Percentiles rank a stretch among this genome's conserved stretches.
phyloP scores from a whole-genome alignment of 768 basidiomycete genomes.

The Suillus subaureus region DNA sequence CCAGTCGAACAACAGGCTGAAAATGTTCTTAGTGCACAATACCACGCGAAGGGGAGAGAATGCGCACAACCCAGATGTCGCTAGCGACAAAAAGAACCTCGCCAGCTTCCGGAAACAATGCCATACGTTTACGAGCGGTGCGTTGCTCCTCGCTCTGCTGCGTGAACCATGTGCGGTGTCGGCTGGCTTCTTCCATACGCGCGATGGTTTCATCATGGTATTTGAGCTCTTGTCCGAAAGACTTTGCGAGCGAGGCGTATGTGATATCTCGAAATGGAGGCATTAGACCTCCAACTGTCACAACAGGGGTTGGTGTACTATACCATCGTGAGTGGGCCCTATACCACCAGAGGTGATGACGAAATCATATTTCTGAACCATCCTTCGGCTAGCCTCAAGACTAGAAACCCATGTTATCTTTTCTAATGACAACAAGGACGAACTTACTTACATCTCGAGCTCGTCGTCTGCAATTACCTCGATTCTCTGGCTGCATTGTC shows the following conservation, averaged over 20 bases:
- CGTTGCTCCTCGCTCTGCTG: slow-evolving; percentile 75
- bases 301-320: slow-evolving; percentile 15
- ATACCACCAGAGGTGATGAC: slow-evolving; percentile 93
- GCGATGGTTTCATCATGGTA: slow-evolving; percentile 78
- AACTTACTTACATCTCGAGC: slow-evolving; percentile 64
- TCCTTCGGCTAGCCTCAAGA: slow-evolving; percentile 79
- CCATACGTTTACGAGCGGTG: slow-evolving; percentile 85
- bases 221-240: slow-evolving; percentile 70
- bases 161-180: slow-evolving; percentile 54
- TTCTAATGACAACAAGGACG: not conserved
- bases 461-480: slow-evolving; percentile 93
- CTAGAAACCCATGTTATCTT: slow-evolving; percentile 38
- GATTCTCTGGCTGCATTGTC: slow-evolving; percentile 66
- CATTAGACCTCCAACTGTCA: slow-evolving; percentile 1
- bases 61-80: slow-evolving; percentile 84
- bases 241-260: slow-evolving; percentile 83
- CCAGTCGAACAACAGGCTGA: slow-evolving; percentile 86
- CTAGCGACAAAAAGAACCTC: slow-evolving; percentile 80
- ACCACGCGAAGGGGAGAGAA: not conserved
- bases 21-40: not conserved
- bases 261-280: slow-evolving; percentile 70
- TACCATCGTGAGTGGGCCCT: slow-evolving; percentile 89
- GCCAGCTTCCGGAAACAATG: slow-evolving; percentile 76
- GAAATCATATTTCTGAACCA: slow-evolving; percentile 84
- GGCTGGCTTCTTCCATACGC: slow-evolving; percentile 68